phyloP scores from a whole-genome alignment of 1,139 yeast genomes.

The Kluyveromyces sp. region DNA sequence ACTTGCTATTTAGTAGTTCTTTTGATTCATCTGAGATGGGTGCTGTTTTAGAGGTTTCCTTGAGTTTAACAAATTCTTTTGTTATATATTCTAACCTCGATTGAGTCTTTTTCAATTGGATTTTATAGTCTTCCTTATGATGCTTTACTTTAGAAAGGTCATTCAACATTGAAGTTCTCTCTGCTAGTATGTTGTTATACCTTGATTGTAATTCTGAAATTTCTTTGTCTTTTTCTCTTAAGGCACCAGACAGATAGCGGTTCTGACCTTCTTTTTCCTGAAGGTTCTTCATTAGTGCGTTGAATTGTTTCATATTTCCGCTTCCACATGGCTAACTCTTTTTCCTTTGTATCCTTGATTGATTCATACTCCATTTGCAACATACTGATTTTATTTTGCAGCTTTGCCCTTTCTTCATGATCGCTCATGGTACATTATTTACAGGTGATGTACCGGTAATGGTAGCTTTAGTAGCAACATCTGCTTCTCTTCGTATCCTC shows the following conservation, averaged over 20 bases:
- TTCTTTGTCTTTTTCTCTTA: conserved; percentile 10
- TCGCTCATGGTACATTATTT: background rate
- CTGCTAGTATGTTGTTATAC: conserved; percentile 8
- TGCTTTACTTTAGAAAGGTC: conserved; percentile 12
- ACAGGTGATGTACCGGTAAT: no score
- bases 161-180: conserved; percentile 11
- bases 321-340: conserved; percentile 12
- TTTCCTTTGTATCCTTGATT: conserved; percentile 16
- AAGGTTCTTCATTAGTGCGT: conserved; percentile 14
- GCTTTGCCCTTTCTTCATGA: conserved; percentile 12
- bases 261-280: conserved; percentile 9
- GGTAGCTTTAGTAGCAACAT: conserved; percentile 3
- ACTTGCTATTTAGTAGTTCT: conserved; percentile 7
- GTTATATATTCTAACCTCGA: conserved; percentile 19
- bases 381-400: conserved; percentile 16
- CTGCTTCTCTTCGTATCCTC: conserved; percentile 17
- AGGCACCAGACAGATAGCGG: conserved; percentile 6
- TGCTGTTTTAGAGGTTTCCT: conserved; percentile 9
- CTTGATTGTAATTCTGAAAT: conserved; percentile 12
- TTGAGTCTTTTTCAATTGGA: conserved; percentile 15
- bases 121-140: conserved; percentile 20
- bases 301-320: conserved; percentile 19
- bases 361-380: conserved; percentile 19
- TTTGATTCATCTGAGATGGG: conserved; percentile 5
- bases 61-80: conserved; percentile 17